These are phyloP conservation scores for Chaetoscypha palmicola DNA, from an alignment of 2,329 filamentous ascomycete species.

Conservation along the genomic window DNA sequence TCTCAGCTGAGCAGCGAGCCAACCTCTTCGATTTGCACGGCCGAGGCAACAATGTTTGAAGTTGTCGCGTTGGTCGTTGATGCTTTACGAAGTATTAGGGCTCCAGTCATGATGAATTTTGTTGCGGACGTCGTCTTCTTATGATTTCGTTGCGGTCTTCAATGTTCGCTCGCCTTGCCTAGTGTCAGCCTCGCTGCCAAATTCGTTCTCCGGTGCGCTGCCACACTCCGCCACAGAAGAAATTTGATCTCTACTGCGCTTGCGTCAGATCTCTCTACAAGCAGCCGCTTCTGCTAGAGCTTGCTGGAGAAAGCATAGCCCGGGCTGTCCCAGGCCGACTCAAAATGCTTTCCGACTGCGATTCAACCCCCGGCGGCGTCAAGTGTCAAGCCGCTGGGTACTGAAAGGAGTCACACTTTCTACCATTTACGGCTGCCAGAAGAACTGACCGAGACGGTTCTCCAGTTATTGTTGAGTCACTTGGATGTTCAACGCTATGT, in stretches of 20 bases:
- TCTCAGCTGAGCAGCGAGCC: neutral
- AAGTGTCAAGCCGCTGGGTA: neutral
- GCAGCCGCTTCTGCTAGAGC: neutral
- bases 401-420: neutral
- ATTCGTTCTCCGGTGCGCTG: neutral
- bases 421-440: neutral
- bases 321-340: neutral
- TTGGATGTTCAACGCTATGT: neutral
- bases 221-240: neutral
- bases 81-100: neutral
- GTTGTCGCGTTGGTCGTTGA: neutral
- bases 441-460: neutral
- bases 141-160: neutral
- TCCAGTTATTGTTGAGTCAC: neutral
- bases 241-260: too few species aligned
- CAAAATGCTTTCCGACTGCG: neutral
- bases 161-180: neutral
- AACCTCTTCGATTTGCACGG: neutral
- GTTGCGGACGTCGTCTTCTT: neutral
- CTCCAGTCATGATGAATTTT: neutral
- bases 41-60: slow-evolving; percentile 1
- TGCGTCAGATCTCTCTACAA: too few species aligned
- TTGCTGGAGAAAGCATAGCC: neutral
- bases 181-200: neutral
- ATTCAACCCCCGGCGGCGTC: neutral